Conservation (phyloP, 1,284 basidiomycete genomes). For the Fomitopsis betulina region DNA sequence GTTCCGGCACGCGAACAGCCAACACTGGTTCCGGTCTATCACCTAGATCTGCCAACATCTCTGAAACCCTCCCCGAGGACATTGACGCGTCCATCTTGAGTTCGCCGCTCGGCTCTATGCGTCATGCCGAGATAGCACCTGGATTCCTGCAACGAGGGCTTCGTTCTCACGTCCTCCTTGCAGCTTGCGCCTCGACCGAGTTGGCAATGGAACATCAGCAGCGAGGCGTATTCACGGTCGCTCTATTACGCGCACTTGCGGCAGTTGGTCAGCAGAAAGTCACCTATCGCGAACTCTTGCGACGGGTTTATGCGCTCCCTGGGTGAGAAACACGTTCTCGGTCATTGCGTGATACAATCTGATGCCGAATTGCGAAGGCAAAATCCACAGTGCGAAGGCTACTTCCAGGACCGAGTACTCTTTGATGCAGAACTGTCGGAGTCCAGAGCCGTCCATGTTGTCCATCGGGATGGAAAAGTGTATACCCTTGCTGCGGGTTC, state of each 20-base stretch:
- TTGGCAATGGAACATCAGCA: not conserved
- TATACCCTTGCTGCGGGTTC: not conserved
- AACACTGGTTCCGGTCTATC: not conserved
- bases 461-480: not conserved
- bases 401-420: not conserved
- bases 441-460: not conserved
- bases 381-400: conserved; percentile 4
- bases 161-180: conserved; percentile 2
- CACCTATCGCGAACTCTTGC: not conserved
- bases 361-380: not conserved
- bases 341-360: not conserved
- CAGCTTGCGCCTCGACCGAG: conserved; percentile 1
- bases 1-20: not conserved
- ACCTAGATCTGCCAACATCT: not conserved
- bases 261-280: not conserved
- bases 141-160: not conserved
- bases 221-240: not conserved
- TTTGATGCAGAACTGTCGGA: not conserved
- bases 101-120: not conserved
- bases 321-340: not conserved
- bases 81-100: not conserved
- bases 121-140: not conserved
- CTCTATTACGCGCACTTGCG: not conserved
- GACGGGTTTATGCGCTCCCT: not conserved
- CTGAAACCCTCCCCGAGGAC: not conserved